Percentiles rank a stretch among this genome's conserved stretches.
Conservation (phyloP, 495 filamentous ascomycete genomes). For the Entonaema liquescens region DNA sequence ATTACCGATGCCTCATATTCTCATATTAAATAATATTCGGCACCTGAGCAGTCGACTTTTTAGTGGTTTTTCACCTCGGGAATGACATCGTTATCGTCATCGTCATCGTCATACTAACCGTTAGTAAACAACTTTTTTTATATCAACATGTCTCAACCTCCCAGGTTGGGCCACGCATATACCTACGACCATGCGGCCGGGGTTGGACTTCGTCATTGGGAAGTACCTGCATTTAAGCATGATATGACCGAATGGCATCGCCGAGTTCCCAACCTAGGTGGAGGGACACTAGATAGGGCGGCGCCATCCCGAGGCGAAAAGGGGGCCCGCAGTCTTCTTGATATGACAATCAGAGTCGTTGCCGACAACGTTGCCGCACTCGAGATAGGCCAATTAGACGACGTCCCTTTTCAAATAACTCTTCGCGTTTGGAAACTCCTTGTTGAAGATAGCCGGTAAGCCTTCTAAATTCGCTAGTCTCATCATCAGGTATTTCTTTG, state of each 20-base stretch:
- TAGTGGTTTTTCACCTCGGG: neutral
- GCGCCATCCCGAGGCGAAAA: neutral
- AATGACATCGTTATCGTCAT: neutral
- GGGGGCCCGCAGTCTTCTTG: slow-evolving; percentile 38
- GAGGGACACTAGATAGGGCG: neutral
- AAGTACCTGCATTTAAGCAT: neutral
- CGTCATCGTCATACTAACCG: too few relatives aligned
- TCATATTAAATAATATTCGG: neutral
- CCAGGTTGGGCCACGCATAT: neutral
- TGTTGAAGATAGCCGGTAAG: slow-evolving; percentile 6
- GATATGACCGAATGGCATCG: neutral
- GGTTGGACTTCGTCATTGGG: neutral
- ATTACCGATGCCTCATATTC: neutral
- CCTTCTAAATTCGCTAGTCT: neutral
- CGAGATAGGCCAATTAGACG: slow-evolving; percentile 6
- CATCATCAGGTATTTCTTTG: neutral
- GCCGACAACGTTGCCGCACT: slow-evolving; percentile 25
- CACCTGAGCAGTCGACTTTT: neutral
- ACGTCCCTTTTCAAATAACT: slow-evolving; percentile 27
- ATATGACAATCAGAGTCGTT: slow-evolving; percentile 37
- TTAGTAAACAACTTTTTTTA: neutral
- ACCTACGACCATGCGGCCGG: neutral
- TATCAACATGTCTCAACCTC: neutral
- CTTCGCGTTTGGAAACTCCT: slow-evolving; percentile 33
- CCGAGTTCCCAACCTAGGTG: neutral